Percentiles rank a stretch among this genome's conserved stretches.
Conservation (phyloP, 192 early-diverging fungal genomes). For the Backusella circina region DNA sequence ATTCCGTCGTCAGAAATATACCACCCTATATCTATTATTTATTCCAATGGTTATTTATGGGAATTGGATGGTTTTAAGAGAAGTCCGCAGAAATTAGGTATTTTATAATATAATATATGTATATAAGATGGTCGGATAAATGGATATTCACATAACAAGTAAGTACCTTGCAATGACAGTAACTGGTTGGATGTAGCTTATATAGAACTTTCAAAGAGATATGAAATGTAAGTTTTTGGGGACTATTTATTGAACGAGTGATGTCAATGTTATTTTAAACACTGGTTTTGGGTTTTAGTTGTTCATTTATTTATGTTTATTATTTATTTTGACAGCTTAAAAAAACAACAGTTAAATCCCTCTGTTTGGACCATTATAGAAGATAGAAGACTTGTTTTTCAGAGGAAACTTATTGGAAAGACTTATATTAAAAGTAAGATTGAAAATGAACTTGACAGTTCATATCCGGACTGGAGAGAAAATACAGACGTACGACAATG, state of each 20-base stretch:
- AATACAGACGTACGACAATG: constrained; percentile 17
- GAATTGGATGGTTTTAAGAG: constrained; percentile 65
- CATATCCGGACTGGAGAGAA: constrained; percentile 26
- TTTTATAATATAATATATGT: background rate
- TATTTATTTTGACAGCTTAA: constrained; percentile 15
- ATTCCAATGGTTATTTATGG: constrained; percentile 50
- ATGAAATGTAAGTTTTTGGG: constrained; percentile 17
- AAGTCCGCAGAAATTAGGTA: constrained; percentile 47
- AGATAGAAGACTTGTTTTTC: constrained; percentile 21
- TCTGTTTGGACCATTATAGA: constrained; percentile 29
- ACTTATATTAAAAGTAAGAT: constrained; percentile 22
- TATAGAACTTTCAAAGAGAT: constrained; percentile 18
- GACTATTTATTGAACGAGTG: background rate
- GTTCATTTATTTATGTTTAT: background rate
- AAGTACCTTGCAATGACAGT: constrained; percentile 41
- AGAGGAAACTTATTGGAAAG: constrained; percentile 18
- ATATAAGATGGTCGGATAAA: background rate
- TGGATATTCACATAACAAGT: background rate
- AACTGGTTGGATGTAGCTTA: constrained; percentile 56
- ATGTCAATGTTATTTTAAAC: background rate
- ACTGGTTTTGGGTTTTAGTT: background rate
- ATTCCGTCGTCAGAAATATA: constrained; percentile 46
- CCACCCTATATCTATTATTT: constrained; percentile 63
- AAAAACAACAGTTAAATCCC: constrained; percentile 12
- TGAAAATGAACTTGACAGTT: constrained; percentile 25